Conservation (phyloP, 164 flowering plant species). For the Hamamelis virginiana region DNA sequence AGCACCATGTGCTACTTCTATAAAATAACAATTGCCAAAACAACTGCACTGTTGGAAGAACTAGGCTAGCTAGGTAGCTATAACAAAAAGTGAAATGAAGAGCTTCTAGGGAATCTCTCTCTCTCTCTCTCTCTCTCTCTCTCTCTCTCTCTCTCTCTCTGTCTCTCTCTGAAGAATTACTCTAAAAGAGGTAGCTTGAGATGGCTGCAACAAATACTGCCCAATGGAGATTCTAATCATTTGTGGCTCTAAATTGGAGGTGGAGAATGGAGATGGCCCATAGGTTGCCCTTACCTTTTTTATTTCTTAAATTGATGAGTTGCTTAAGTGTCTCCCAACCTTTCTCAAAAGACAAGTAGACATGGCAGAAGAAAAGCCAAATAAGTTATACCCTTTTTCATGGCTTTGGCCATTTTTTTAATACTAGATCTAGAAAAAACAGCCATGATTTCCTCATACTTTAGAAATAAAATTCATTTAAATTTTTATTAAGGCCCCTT, state of each 20-base stretch:
- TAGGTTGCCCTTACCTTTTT: not conserved
- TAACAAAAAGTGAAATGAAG: slow-evolving; percentile 6
- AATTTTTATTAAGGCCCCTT: slow-evolving; percentile 10
- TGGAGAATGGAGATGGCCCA: slow-evolving; percentile 6
- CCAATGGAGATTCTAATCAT: slow-evolving; percentile 21
- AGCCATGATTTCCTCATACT: slow-evolving; percentile 29
- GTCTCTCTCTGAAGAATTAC: no score
- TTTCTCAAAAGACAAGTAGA: slow-evolving; percentile 21
- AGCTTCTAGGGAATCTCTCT: slow-evolving; percentile 12
- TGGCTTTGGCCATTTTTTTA: slow-evolving; percentile 4
- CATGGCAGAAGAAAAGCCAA: slow-evolving; percentile 27
- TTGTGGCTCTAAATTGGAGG: slow-evolving; percentile 13
- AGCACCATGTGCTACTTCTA: slow-evolving; percentile 24
- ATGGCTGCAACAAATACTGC: slow-evolving; percentile 12
- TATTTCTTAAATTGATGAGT: slow-evolving; percentile 13
- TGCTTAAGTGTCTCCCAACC: slow-evolving; percentile 17
- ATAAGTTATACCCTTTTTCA: slow-evolving; percentile 17
- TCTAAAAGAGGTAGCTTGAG: slow-evolving; percentile 8
- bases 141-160: slow-evolving; percentile 10
- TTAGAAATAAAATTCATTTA: slow-evolving; percentile 1
- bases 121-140: slow-evolving; percentile 8
- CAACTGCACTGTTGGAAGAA: slow-evolving; percentile 12
- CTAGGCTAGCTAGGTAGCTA: slow-evolving; percentile 5
- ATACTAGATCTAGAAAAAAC: slow-evolving; percentile 16
- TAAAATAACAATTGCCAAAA: slow-evolving; percentile 11